These are phyloP conservation scores for Tinospora cordifolia DNA, from an alignment of 164 flowering plant genomes.

Conservation along the genomic window DNA sequence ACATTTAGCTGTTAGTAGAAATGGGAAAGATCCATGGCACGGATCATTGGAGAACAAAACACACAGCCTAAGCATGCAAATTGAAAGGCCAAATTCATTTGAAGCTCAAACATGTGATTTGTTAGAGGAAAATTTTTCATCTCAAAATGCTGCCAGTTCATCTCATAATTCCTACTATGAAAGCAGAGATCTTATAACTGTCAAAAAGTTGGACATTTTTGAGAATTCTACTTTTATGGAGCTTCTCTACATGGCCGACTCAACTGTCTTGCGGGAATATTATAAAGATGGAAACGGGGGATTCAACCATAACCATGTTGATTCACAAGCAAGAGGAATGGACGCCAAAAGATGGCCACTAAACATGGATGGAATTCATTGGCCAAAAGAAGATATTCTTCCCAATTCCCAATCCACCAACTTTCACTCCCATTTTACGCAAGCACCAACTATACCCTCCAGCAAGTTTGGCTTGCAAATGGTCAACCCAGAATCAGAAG, in stretches of 20 bases:
- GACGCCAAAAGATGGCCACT: no score
- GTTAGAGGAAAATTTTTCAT: slow-evolving; percentile 14
- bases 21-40: neutral
- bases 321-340: neutral
- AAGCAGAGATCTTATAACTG: slow-evolving; percentile 30
- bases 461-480: slow-evolving; percentile 1
- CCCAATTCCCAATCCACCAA: slow-evolving; percentile 11
- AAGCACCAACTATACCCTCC: slow-evolving; percentile 17
- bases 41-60: slow-evolving; percentile 10
- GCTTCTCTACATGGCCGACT: slow-evolving; percentile 22
- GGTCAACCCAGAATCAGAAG: slow-evolving; percentile 10
- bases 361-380: no score
- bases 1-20: slow-evolving; percentile 11
- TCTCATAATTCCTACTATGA: slow-evolving; percentile 53
- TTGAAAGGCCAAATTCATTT: no score
- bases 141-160: slow-evolving; percentile 26
- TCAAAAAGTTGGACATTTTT: slow-evolving; percentile 1
- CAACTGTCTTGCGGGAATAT: slow-evolving; percentile 22
- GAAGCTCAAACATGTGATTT: no score
- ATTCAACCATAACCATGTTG: slow-evolving; percentile 11
- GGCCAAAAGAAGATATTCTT: neutral
- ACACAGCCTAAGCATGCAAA: neutral
- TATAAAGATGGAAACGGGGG: slow-evolving; percentile 13
- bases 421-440: slow-evolving; percentile 2
- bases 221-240: slow-evolving; percentile 16